A percentile compares a stretch with the other conserved stretches of the same genome.
These are phyloP conservation scores for Terfezia boudieri DNA, from an alignment of 495 filamentous ascomycete species.

Conservation along the genomic window DNA sequence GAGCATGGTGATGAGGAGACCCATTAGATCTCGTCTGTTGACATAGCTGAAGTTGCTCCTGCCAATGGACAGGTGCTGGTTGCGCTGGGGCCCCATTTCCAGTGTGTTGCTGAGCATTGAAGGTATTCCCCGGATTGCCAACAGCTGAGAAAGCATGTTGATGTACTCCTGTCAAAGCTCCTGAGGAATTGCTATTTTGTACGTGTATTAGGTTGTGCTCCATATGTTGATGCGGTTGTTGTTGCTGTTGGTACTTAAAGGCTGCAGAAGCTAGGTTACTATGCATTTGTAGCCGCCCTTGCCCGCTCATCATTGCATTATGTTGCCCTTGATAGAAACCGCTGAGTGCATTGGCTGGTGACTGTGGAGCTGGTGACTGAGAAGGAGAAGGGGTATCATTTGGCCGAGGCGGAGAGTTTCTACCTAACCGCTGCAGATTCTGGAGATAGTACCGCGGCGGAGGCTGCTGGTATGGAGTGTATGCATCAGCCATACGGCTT, in stretches of 20 bases:
- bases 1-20: slow-evolving; percentile 43
- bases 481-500: slow-evolving; percentile 19
- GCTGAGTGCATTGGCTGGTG: slow-evolving; percentile 40
- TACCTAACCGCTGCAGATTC: slow-evolving; percentile 8
- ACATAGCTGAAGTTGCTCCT: slow-evolving; percentile 58
- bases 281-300: slow-evolving; percentile 23
- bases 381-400: slow-evolving; percentile 47
- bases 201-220: slow-evolving; percentile 36
- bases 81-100: slow-evolving; percentile 46
- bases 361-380: slow-evolving; percentile 45
- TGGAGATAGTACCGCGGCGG: slow-evolving; percentile 5
- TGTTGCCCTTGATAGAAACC: slow-evolving; percentile 53
- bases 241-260: slow-evolving; percentile 42
- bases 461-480: slow-evolving; percentile 17
- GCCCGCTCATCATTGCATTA: slow-evolving; percentile 43
- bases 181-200: slow-evolving; percentile 48
- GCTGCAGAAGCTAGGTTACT: slow-evolving; percentile 11
- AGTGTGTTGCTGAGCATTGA: slow-evolving; percentile 44
- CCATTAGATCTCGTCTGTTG: slow-evolving; percentile 44
- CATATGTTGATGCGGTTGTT: slow-evolving; percentile 17
- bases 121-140: slow-evolving; percentile 32
- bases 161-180: slow-evolving; percentile 34
- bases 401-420: slow-evolving; percentile 17
- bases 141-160: slow-evolving; percentile 65
- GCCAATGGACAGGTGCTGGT: slow-evolving; percentile 43